A percentile compares a stretch with the other conserved stretches of the same genome.
phyloP scores from a whole-genome alignment of 768 basidiomycete species.

The Hygrophorus russula region DNA sequence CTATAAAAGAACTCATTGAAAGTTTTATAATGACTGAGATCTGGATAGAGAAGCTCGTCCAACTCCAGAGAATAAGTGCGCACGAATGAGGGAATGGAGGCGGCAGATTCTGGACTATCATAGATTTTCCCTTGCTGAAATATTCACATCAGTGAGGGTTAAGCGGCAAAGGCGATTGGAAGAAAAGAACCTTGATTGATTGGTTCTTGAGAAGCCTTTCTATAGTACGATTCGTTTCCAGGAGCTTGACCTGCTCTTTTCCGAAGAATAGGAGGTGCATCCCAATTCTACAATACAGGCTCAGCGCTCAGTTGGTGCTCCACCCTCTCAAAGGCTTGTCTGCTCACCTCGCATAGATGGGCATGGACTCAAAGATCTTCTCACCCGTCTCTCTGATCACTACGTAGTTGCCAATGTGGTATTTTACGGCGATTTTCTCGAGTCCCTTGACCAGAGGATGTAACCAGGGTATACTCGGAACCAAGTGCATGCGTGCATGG shows the following conservation, averaged over 20 bases:
- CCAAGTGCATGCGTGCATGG: slow-evolving; percentile 18
- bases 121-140: slow-evolving; percentile 44
- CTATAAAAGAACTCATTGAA: slow-evolving; percentile 78
- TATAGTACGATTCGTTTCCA: slow-evolving; percentile 31
- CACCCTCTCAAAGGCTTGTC: slow-evolving; percentile 5
- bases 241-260: slow-evolving; percentile 32
- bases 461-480: slow-evolving; percentile 26
- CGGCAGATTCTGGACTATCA: slow-evolving; percentile 37
- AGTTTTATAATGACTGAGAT: slow-evolving; percentile 46
- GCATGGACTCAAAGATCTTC: slow-evolving; percentile 65
- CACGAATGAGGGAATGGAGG: slow-evolving; percentile 46
- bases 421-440: slow-evolving; percentile 32
- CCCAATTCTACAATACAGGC: slow-evolving; percentile 28
- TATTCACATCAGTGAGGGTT: not conserved
- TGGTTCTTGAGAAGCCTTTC: slow-evolving; percentile 42
- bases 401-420: slow-evolving; percentile 53
- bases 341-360: slow-evolving; percentile 43
- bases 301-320: not conserved
- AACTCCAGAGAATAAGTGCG: slow-evolving; percentile 41
- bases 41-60: slow-evolving; percentile 52
- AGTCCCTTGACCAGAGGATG: slow-evolving; percentile 42
- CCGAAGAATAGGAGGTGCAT: slow-evolving; percentile 74
- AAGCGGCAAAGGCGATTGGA: not conserved
- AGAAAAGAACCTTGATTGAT: slow-evolving; percentile 31
- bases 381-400: slow-evolving; percentile 33